Conservation (phyloP, 2,329 filamentous ascomycete genomes). For the Stagonosporopsis chrysanthemi region DNA sequence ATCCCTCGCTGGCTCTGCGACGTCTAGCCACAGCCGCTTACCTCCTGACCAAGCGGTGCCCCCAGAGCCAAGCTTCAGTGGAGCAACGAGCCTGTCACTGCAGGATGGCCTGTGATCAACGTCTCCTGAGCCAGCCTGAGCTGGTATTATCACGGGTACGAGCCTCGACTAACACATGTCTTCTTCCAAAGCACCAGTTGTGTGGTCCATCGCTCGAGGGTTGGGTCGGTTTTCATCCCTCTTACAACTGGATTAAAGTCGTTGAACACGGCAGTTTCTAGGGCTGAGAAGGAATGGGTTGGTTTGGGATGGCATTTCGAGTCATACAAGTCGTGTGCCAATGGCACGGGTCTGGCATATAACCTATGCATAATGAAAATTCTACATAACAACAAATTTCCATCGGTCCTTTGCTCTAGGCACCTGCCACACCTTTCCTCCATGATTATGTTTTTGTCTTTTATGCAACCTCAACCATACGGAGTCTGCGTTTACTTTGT, state of each 20-base stretch:
- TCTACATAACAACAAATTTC: not conserved
- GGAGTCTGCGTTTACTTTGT: conserved; percentile 73
- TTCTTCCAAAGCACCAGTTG: too few relatives aligned
- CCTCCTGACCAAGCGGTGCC: not conserved
- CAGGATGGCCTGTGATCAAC: too few relatives aligned
- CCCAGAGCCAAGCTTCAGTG: not conserved
- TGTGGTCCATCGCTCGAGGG: too few relatives aligned
- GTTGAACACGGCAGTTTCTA: not conserved
- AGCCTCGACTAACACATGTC: too few relatives aligned
- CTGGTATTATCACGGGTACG: too few relatives aligned
- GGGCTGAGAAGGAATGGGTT: not conserved
- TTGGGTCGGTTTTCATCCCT: not conserved
- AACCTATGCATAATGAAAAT: not conserved
- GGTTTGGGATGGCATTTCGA: not conserved
- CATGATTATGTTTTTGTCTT: conserved; percentile 10
- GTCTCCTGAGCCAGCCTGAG: too few relatives aligned
- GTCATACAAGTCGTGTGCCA: too few relatives aligned
- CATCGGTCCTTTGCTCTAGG: not conserved
- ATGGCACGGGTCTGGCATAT: not conserved
- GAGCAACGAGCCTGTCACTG: too few relatives aligned
- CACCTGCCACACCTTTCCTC: not conserved
- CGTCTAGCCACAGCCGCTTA: not conserved
- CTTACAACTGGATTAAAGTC: not conserved
- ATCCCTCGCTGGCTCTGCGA: not conserved
- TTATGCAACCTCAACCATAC: conserved; percentile 68